Percentiles rank a stretch among this genome's conserved stretches.
Evolutionary conservation across 768 basidiomycete species (phyloP).

Genomic region (Mycena amicta): DNA sequence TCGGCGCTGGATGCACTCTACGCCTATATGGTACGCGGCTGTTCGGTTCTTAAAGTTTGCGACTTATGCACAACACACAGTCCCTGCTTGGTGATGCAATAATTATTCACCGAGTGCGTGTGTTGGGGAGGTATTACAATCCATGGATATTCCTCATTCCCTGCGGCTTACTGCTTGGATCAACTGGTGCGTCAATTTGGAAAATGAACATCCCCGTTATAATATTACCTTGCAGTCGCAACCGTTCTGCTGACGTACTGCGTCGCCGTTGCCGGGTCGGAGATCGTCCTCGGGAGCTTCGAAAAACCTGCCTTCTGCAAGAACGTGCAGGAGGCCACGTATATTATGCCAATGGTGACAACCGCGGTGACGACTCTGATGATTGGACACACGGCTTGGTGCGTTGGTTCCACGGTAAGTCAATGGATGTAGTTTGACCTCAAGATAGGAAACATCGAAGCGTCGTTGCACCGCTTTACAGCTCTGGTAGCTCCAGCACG

Average conservation of each 20-base stretch:
- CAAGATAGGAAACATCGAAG: background rate
- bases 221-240: slow-evolving; percentile 3
- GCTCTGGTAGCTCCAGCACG: background rate
- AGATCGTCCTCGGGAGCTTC: slow-evolving; percentile 14
- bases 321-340: slow-evolving; percentile 5
- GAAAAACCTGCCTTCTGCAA: slow-evolving; percentile 11
- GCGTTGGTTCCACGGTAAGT: background rate
- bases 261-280: slow-evolving; percentile 5
- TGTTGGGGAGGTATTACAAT: background rate
- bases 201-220: background rate
- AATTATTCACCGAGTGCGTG: slow-evolving; percentile 12
- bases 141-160: slow-evolving; percentile 11
- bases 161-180: slow-evolving; percentile 6
- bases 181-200: background rate
- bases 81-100: slow-evolving; percentile 17
- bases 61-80: no score
- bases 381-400: slow-evolving; percentile 9
- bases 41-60: no score
- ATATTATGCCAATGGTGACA: slow-evolving; percentile 10
- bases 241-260: slow-evolving; percentile 17
- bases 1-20: slow-evolving; percentile 10
- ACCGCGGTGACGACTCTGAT: slow-evolving; percentile 8
- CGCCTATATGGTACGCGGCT: slow-evolving; percentile 12
- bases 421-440: background rate
- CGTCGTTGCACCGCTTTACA: no score